Evolutionary conservation across 148 eudicot genomes (phyloP).

Genomic region (Vaccinium macrocarpon): DNA sequence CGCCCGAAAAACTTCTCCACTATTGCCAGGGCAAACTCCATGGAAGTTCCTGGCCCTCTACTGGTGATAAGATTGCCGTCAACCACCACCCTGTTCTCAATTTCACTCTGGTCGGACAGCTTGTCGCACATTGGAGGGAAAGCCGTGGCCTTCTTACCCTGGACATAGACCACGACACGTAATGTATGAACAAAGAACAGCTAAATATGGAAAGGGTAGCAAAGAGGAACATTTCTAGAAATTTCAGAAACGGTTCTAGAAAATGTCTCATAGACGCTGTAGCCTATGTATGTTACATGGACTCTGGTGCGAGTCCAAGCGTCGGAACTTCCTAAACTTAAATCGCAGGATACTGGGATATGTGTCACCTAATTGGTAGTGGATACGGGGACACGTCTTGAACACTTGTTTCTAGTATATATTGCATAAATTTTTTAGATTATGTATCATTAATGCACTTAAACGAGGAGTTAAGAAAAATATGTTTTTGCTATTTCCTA

Average conservation of each 20-base stretch:
- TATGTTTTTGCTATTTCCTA: too few species aligned
- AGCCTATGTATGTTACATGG: background rate
- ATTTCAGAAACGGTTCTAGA: background rate
- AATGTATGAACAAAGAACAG: background rate
- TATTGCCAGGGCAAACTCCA: conserved; percentile 85
- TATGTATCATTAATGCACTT: too few species aligned
- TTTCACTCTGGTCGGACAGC: conserved; percentile 71
- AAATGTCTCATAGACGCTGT: background rate
- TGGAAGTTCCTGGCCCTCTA: conserved; percentile 86
- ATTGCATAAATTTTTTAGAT: too few species aligned
- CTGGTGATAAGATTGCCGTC: conserved; percentile 98
- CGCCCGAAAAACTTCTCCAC: conserved; percentile 80
- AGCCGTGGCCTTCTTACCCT: conserved; percentile 96
- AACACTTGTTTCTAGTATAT: too few species aligned
- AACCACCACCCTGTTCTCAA: conserved; percentile 75
- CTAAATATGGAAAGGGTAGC: background rate
- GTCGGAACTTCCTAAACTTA: too few species aligned
- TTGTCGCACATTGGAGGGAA: conserved; percentile 90
- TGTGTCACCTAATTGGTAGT: too few species aligned
- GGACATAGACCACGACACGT: conserved; percentile 13
- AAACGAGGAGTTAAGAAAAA: too few species aligned
- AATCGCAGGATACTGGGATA: too few species aligned
- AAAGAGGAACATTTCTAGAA: background rate
- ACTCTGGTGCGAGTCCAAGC: background rate
- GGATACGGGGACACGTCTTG: too few species aligned